These are phyloP conservation scores for Desmodesmus armatus DNA, from an alignment of 139 green algal species.

Conservation along the genomic window DNA sequence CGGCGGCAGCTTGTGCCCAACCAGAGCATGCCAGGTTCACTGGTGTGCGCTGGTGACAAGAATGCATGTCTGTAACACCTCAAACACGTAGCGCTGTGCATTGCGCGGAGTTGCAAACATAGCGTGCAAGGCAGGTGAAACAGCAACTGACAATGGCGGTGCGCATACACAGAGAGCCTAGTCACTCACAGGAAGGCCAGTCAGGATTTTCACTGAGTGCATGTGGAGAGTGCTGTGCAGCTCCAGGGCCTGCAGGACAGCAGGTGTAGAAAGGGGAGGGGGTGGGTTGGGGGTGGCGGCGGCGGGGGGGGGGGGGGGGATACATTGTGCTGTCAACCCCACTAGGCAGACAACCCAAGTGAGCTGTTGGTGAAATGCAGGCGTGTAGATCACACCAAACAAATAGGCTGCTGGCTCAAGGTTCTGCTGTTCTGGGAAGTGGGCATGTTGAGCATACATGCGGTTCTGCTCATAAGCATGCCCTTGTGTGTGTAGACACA, in stretches of 20 bases:
- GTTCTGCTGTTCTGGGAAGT: neutral
- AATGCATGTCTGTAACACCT: too few relatives aligned
- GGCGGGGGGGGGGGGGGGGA: neutral
- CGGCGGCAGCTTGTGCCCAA: neutral
- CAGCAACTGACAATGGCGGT: neutral
- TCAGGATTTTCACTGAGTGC: constrained; percentile 21
- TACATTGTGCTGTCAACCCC: neutral
- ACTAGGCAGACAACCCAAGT: neutral
- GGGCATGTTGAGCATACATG: neutral
- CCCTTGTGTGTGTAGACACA: too few relatives aligned
- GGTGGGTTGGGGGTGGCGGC: neutral
- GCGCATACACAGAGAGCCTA: neutral
- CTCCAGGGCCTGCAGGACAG: constrained; percentile 11
- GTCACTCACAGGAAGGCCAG: constrained; percentile 14
- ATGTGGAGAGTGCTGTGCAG: constrained; percentile 18
- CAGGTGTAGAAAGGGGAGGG: neutral
- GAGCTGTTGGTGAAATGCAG: neutral
- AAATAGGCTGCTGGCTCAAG: neutral
- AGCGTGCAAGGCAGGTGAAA: neutral
- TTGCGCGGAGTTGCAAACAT: too few relatives aligned
- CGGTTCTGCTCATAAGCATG: neutral
- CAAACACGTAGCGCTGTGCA: too few relatives aligned
- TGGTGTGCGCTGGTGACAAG: too few relatives aligned
- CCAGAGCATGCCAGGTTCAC: too few relatives aligned
- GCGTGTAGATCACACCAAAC: neutral